Base-by-base conservation (phyloP, 2,329 filamentous ascomycete genomes). In the Fonsecaea pedrosoi region DNA sequence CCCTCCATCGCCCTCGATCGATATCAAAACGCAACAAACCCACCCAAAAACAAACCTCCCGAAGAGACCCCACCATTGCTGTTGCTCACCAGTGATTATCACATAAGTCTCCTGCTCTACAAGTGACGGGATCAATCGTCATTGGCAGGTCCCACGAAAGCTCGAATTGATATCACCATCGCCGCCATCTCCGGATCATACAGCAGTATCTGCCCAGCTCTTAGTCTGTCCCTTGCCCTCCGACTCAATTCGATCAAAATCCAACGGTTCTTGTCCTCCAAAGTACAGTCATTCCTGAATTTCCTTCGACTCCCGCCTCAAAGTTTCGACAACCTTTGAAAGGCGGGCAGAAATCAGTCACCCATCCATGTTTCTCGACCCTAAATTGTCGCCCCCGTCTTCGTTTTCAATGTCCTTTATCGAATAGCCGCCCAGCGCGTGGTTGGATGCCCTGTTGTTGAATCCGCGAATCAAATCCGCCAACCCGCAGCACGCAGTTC, bases 391-490 rank as follows among this genome's bases (percentile, higher is more conserved):
- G 45, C 25, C 15, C 35, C 34, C 54, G 34, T 40, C 50, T 34
- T 40, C 48, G 45, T 48, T 37, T 32, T 65, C 57, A 2, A 69
- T 64, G 67, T 34, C 50, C 63, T 61, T 37, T 38, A 62, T 66
- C 57, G 56, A 61, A 30, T 55, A 60, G 55, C 63, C 67, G 64
- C 67, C 60, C 9, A 53, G 63, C 56, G 50, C 63, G 35, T 68
- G 56, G 53, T 69, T 69, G 63, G 67, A 56, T 66, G 57, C 60
- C 67, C 64, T 66, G 63, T 42, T 21, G 25, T 25, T 2, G 25
- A 25, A 8, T 53, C 58, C 55, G 56, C 67, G 67, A 69, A 69
- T 69, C 63, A 66, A 63, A 62, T 64, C 56, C 42, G 42, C 54
- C 59, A 66, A 38, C 56, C 45, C 42, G 64, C 54, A 59, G 54